Conservation (phyloP, 2,329 filamentous ascomycete species). For the Alternaria incomplexa region DNA sequence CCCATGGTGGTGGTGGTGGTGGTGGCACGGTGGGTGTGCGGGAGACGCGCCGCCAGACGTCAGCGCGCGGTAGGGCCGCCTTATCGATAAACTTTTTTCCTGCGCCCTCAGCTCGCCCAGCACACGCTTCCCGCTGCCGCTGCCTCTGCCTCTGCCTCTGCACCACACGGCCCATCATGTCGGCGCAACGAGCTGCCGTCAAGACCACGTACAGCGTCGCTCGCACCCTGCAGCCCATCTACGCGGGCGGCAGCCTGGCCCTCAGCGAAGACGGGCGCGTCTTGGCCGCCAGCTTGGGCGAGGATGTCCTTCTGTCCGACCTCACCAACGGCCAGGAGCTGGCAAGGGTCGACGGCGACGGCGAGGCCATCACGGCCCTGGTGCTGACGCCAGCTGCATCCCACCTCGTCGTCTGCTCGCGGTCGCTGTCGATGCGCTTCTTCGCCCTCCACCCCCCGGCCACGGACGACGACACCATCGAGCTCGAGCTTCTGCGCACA, state of each 20-base stretch:
- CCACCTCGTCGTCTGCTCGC: slow-evolving; percentile 88
- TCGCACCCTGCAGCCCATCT: slow-evolving; percentile 87
- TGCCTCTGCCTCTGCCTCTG: not conserved
- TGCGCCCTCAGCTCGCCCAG: slow-evolving; percentile 25
- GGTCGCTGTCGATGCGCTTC: slow-evolving; percentile 94
- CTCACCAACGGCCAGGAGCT: slow-evolving; percentile 82
- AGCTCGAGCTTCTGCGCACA: slow-evolving; percentile 72
- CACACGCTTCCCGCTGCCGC: not conserved
- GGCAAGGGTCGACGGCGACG: slow-evolving; percentile 80
- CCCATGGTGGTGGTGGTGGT: slow-evolving; percentile 32
- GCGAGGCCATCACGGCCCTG: slow-evolving; percentile 77
- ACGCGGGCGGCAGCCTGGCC: slow-evolving; percentile 86
- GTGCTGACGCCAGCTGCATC: slow-evolving; percentile 83
- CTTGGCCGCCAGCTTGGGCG: slow-evolving; percentile 86
- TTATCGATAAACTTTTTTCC: slow-evolving; percentile 48
- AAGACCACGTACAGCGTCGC: slow-evolving; percentile 91
- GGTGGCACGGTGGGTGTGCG: not conserved
- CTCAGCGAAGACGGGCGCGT: slow-evolving; percentile 82
- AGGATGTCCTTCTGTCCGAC: slow-evolving; percentile 88
- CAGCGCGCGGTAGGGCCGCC: slow-evolving; percentile 16
- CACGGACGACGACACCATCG: slow-evolving; percentile 63
- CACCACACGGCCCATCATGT: slow-evolving; percentile 10
- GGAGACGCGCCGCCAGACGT: slow-evolving; percentile 19
- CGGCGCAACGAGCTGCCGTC: slow-evolving; percentile 61
- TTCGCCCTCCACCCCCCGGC: slow-evolving; percentile 72